Percentiles rank a stretch among this genome's conserved stretches.
These are phyloP conservation scores for Aureobasidium musti DNA, from an alignment of 2,329 filamentous ascomycete genomes.

Conservation along the genomic window DNA sequence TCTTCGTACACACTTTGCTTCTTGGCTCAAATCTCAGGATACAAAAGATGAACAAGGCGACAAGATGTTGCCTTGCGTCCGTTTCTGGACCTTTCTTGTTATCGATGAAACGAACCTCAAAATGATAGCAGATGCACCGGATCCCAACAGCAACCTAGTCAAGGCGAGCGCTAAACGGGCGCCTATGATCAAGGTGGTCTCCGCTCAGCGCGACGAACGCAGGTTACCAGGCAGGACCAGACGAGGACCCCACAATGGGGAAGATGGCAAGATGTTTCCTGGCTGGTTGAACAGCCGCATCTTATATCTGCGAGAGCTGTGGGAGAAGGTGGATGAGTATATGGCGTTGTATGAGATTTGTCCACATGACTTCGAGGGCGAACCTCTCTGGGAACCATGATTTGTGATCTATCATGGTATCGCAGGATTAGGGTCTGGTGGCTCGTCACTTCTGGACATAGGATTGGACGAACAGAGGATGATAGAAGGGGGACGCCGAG, in stretches of 20 bases:
- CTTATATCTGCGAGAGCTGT: no score
- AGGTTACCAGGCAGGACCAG: not conserved
- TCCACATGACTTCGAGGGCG: no score
- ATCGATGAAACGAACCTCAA: not conserved
- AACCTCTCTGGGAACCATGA: no score
- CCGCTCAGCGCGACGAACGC: not conserved
- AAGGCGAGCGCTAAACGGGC: not conserved
- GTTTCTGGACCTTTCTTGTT: not conserved
- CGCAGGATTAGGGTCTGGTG: no score
- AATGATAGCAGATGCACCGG: not conserved
- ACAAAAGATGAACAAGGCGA: no score
- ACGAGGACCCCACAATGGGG: not conserved
- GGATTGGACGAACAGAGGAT: no score
- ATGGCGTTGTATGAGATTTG: no score
- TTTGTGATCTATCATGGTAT: no score
- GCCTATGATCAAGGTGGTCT: not conserved
- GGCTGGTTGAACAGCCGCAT: no score
- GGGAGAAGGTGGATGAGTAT: no score
- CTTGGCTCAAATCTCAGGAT: not conserved
- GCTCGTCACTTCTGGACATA: no score
- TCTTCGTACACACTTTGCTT: not conserved
- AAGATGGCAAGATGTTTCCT: not conserved
- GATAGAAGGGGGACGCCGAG: no score
- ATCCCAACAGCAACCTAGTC: not conserved
- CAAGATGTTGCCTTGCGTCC: not conserved